Conservation (phyloP, 2,329 filamentous ascomycete species). For the Clonostachys byssicola region DNA sequence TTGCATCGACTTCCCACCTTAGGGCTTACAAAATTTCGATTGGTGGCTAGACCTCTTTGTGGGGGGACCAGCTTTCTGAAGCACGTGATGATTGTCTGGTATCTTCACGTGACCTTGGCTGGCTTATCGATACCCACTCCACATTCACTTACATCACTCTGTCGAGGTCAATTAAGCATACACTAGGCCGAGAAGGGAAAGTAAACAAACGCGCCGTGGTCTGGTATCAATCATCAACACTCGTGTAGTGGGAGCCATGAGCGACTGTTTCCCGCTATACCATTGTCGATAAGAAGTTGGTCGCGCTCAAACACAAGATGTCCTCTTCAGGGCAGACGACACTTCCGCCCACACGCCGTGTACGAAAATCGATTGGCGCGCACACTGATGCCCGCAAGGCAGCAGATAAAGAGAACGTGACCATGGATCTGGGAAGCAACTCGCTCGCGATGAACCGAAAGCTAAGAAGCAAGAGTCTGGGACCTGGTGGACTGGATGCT, state of each 20-base stretch:
- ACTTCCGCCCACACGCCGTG: slow-evolving; percentile 50
- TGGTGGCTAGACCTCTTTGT: slow-evolving; percentile 3
- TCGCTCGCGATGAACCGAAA: slow-evolving; percentile 45
- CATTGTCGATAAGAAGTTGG: background rate
- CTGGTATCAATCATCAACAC: slow-evolving; percentile 10
- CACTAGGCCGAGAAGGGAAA: slow-evolving; percentile 13
- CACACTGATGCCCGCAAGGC: slow-evolving; percentile 47
- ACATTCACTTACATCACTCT: background rate
- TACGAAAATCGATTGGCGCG: slow-evolving; percentile 68
- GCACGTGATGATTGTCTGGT: slow-evolving; percentile 17
- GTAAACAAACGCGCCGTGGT: slow-evolving; percentile 29
- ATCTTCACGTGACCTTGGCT: slow-evolving; percentile 1
- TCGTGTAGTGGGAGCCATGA: background rate
- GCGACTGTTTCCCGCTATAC: background rate
- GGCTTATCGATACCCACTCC: slow-evolving; percentile 1
- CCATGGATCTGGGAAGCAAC: slow-evolving; percentile 55
- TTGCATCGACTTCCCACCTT: slow-evolving; percentile 23
- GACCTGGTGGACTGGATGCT: slow-evolving; percentile 83
- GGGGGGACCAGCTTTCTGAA: background rate
- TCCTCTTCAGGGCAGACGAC: slow-evolving; percentile 32
- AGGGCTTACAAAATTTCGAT: slow-evolving; percentile 35
- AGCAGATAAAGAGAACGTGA: slow-evolving; percentile 75
- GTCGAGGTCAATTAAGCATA: background rate
- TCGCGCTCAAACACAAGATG: slow-evolving; percentile 17
- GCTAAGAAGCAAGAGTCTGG: slow-evolving; percentile 92